Base-by-base conservation (phyloP, 257 asterid genomes). In the Vinca minor region DNA sequence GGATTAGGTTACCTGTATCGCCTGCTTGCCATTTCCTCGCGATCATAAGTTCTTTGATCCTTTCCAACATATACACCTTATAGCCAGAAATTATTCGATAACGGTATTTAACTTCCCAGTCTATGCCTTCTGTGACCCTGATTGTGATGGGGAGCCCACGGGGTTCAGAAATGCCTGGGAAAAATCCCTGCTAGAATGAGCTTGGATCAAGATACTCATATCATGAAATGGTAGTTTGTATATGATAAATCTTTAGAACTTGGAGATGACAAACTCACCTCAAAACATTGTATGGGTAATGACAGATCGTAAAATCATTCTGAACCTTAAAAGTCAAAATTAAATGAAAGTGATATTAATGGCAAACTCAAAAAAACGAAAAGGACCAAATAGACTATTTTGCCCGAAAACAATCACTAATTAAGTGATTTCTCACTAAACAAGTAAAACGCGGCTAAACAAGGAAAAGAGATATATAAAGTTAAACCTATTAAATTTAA, bases 21-120 rank as follows among this genome's bases (percentile, higher is more conserved):
- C 95, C 95, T 13, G 86, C 72, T 69, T 81, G 85, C 93, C 93
- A 87, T 64, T 71, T 67, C 69, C 81, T 83, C 28, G 85, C 66
- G 73, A 76, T 73, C 82, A 87, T 81, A 71, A 77, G 67, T 61
- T 85, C 88, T 71, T 81, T 74, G 68, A 87, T 83, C 70, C 95
- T 93, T 71, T 87, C 93, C 39, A 85, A 81, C 67, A 78, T 73
- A 73, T 83, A 83, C 69, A 79, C 76, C 78, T 80, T 80, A 72
- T 76, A 77, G 42, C 90, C 91, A 46, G 71, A 66, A 71, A 75
- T 76, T 54, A 74, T 75, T 85, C 88, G 78, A 69, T 74, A 85
- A 15, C 88, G 84, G 73, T 77, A 85, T 48, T 64, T 75, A 70
- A 85, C 82, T 26, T 83, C 85, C 95, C 88, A 87, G 45, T 73